Percentiles rank a stretch among this genome's conserved stretches.
phyloP scores from a whole-genome alignment of 176 grass and related monocot species.

The Saccharum officinarum region DNA sequence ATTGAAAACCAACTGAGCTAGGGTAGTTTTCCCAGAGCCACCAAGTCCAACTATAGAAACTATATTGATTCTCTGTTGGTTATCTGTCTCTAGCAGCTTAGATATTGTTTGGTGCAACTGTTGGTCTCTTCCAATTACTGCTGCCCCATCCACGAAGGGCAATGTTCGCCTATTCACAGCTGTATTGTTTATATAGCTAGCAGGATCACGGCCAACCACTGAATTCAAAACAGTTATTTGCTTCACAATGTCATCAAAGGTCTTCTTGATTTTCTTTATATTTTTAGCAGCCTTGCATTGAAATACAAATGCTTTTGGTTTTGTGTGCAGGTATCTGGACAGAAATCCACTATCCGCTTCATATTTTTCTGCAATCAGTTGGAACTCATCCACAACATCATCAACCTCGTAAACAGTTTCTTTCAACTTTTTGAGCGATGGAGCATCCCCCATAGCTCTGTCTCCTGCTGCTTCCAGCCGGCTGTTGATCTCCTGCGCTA shows the following conservation, averaged over 20 bases:
- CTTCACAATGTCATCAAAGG: background rate
- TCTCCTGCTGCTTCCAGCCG: background rate
- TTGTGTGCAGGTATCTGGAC: background rate
- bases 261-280: background rate
- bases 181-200: background rate
- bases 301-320: background rate
- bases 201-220: background rate
- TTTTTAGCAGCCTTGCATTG: background rate
- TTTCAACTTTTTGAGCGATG: background rate
- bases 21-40: too few species aligned
- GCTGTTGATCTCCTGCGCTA: background rate
- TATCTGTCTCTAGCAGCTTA: too few species aligned
- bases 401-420: background rate
- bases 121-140: background rate
- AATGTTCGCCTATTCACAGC: background rate
- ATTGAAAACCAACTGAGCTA: constrained; percentile 21
- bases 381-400: background rate
- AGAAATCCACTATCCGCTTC: background rate
- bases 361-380: background rate
- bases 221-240: background rate
- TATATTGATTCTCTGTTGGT: too few species aligned
- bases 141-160: background rate
- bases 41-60: too few species aligned
- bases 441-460: background rate
- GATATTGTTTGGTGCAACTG: too few species aligned